These are phyloP conservation scores for Trypanosoma cruzi DNA, from an alignment of 208 protist species.

Conservation along the genomic window DNA sequence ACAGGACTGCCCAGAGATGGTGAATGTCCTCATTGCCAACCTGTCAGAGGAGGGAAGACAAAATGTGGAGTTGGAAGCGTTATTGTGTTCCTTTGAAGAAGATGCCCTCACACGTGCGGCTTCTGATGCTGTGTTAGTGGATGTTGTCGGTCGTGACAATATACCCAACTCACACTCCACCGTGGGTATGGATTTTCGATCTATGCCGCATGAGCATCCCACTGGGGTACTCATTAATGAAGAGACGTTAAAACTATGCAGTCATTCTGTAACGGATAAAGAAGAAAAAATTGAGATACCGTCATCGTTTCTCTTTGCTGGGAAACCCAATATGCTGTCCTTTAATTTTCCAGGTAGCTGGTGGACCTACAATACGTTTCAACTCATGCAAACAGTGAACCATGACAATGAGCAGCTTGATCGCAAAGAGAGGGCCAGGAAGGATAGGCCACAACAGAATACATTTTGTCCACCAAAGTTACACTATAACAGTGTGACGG, in stretches of 20 bases:
- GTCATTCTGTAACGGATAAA: not conserved
- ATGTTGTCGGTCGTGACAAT: not conserved
- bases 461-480: slow-evolving; percentile 53
- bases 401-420: slow-evolving; percentile 67
- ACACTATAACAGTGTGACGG: slow-evolving; percentile 67
- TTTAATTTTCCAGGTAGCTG: slow-evolving; percentile 19
- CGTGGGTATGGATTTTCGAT: not conserved
- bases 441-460: slow-evolving; percentile 26
- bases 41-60: slow-evolving; percentile 77
- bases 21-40: slow-evolving; percentile 60
- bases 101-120: slow-evolving; percentile 12
- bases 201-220: not conserved
- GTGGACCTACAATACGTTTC: slow-evolving; percentile 23
- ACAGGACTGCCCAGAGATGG: slow-evolving; percentile 91
- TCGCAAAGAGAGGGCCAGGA: slow-evolving; percentile 29
- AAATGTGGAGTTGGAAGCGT: slow-evolving; percentile 44
- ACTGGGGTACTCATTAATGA: not conserved
- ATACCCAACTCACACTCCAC: not conserved
- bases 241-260: not conserved
- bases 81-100: slow-evolving; percentile 52
- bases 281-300: not conserved
- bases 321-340: not conserved
- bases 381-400: slow-evolving; percentile 74
- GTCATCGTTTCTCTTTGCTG: not conserved
- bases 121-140: not conserved